Conservation (phyloP, 495 filamentous ascomycete genomes). For the Penicillium ochrochloron region DNA sequence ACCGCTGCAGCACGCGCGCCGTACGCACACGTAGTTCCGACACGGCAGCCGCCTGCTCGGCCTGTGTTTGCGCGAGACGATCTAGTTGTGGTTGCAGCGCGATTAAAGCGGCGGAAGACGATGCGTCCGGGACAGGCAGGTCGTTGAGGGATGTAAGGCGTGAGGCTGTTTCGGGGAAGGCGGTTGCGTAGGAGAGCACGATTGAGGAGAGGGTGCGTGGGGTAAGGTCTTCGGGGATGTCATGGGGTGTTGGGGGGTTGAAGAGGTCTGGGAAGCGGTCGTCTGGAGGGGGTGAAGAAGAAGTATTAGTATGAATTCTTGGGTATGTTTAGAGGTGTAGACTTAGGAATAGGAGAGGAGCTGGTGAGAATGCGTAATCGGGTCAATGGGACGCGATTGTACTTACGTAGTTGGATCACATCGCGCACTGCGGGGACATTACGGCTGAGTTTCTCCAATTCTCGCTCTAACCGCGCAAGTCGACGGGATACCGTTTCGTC, state of each 20-base stretch:
- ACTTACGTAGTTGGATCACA: slow-evolving; percentile 53
- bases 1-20: slow-evolving; percentile 71
- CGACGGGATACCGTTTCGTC: slow-evolving; percentile 56
- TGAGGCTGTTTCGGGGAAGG: slow-evolving; percentile 77
- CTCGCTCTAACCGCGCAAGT: slow-evolving; percentile 67
- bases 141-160: slow-evolving; percentile 79
- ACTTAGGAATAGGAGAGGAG: neutral
- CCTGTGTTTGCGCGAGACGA: slow-evolving; percentile 65
- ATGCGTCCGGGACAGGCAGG: slow-evolving; percentile 72
- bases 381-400: neutral
- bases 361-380: neutral
- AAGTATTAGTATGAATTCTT: neutral
- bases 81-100: slow-evolving; percentile 73
- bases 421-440: slow-evolving; percentile 54
- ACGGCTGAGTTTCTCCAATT: slow-evolving; percentile 53
- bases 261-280: slow-evolving; percentile 64
- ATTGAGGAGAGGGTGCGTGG: slow-evolving; percentile 61
- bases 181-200: slow-evolving; percentile 72
- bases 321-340: neutral
- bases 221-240: slow-evolving; percentile 49
- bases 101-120: slow-evolving; percentile 68
- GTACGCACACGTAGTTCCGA: slow-evolving; percentile 73
- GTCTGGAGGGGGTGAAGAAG: slow-evolving; percentile 43
- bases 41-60: slow-evolving; percentile 71
- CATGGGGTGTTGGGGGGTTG: slow-evolving; percentile 41